Base-by-base conservation (phyloP, 257 asterid genomes). In the Osmanthus fragrans region DNA sequence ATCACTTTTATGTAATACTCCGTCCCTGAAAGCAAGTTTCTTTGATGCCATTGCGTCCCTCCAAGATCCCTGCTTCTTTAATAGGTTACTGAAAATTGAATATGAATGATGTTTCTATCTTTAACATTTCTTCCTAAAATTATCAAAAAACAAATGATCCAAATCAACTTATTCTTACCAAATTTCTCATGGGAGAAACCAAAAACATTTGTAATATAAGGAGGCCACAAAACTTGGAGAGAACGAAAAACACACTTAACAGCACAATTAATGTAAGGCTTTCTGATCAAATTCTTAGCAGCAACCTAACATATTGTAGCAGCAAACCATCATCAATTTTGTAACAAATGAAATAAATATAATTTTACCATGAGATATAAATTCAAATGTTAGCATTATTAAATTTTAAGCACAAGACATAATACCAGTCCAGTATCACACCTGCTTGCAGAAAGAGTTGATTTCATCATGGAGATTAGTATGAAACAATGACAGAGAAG, bases 101-200 rank as follows among this genome's bases (percentile, higher is more conserved):
- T 2, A 33, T 33, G 6, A 33, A 33, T 33, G 37, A 30, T 1
- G 32, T 30, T 1, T 30, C 32, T 30, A 33, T 33, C 37, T 33
- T 33, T 33, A 33, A 33, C 2, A 33, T 37, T 64, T 47, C 7
- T 70, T 73, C 27, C 25, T 19, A 19, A 56, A 56, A 56, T 56
- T 56, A 2, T 5, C 29, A 5, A 73, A 42, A 76, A 77, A 33
- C 0, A 18, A 16, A 51, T 64, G 49, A 79, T 34, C 42, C 60
- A 18, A 23, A 29, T 45, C 21, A 68, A 58, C 51, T 51, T 47
- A 73, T 77, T 64, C 98, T 90, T 88, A 95, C 99, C 98, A 95
- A 89, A 85, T 95, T 95, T 85, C 99, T 88, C 90, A 95, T 97
- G 67, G 99, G 99, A 77, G 99, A 98, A 71, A 82, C 99, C 99